Evolutionary conservation across 2,329 filamentous ascomycete species (phyloP).

Genomic region (Fusarium penzigii): DNA sequence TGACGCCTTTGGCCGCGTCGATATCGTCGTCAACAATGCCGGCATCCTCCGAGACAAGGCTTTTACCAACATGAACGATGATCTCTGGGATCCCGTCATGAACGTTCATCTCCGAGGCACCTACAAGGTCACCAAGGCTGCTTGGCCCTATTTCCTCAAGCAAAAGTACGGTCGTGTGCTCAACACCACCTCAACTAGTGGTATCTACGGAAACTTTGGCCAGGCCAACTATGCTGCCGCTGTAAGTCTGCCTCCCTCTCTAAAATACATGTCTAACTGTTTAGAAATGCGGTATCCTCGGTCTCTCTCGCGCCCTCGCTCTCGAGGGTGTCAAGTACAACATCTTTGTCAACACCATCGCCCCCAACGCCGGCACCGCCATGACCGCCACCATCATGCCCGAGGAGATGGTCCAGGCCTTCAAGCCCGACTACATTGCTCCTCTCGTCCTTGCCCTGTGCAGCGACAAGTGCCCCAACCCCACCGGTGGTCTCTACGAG

Average conservation of each 20-base stretch:
- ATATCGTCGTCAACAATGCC: slow-evolving; percentile 97
- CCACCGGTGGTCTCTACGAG: slow-evolving; percentile 88
- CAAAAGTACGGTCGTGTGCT: slow-evolving; percentile 97
- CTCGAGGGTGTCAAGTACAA: slow-evolving; percentile 96
- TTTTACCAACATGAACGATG: slow-evolving; percentile 96
- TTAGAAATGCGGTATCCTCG: slow-evolving; percentile 88
- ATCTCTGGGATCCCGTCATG: slow-evolving; percentile 87
- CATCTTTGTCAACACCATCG: slow-evolving; percentile 97
- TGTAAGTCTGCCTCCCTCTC: slow-evolving; percentile 49
- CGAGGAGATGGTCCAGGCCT: slow-evolving; percentile 96
- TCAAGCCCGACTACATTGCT: slow-evolving; percentile 98
- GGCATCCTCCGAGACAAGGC: slow-evolving; percentile 98
- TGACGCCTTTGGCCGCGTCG: slow-evolving; percentile 88
- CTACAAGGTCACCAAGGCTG: slow-evolving; percentile 95
- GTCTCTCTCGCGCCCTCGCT: slow-evolving; percentile 90
- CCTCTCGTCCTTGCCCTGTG: slow-evolving; percentile 83
- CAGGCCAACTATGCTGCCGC: slow-evolving; percentile 96
- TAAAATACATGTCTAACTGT: slow-evolving; percentile 15
- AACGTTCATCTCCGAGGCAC: slow-evolving; percentile 92
- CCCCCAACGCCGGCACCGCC: slow-evolving; percentile 92
- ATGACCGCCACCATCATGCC: slow-evolving; percentile 95
- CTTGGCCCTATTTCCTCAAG: slow-evolving; percentile 96
- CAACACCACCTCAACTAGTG: slow-evolving; percentile 95
- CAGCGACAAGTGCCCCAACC: slow-evolving; percentile 83
- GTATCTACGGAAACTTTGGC: slow-evolving; percentile 98